phyloP scores from a whole-genome alignment of 768 basidiomycete species.

The Psilocybe sp. region DNA sequence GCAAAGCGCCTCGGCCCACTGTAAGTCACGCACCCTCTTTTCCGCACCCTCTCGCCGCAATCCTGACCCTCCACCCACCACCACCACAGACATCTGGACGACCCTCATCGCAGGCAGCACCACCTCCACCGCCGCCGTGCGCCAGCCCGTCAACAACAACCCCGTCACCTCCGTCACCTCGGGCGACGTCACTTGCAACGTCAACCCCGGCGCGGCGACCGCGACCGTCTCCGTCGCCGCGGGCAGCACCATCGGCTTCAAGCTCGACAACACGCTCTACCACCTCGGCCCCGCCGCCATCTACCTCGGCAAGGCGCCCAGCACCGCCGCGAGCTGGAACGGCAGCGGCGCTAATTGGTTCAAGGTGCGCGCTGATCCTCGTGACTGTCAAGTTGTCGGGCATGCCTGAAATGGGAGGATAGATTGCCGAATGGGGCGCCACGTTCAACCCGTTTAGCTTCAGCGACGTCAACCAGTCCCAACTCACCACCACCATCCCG shows the following conservation, averaged over 20 bases:
- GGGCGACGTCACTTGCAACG: slow-evolving; percentile 29
- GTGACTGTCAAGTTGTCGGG: slow-evolving; percentile 14
- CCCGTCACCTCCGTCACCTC: slow-evolving; percentile 2
- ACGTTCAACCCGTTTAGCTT: slow-evolving; percentile 31
- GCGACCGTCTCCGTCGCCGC: slow-evolving; percentile 32
- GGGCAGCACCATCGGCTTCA: slow-evolving; percentile 33
- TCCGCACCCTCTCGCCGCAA: no score
- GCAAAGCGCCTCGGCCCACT: slow-evolving; percentile 3
- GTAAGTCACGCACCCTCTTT: not conserved
- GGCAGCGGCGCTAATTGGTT: slow-evolving; percentile 47
- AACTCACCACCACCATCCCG: slow-evolving; percentile 36
- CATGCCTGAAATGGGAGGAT: not conserved
- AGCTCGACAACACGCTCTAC: slow-evolving; percentile 33
- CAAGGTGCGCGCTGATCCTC: slow-evolving; percentile 33
- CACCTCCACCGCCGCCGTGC: slow-evolving; percentile 22
- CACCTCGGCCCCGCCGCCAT: slow-evolving; percentile 39
- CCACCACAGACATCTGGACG: slow-evolving; percentile 23
- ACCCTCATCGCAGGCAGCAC: slow-evolving; percentile 22
- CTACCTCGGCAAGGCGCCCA: slow-evolving; percentile 44
- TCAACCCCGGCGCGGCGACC: slow-evolving; percentile 25
- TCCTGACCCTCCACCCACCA: no score
- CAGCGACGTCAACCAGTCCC: slow-evolving; percentile 19
- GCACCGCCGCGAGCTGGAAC: slow-evolving; percentile 34
- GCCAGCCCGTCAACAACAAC: not conserved
- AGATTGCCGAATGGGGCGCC: slow-evolving; percentile 36